Percentiles rank a stretch among this genome's conserved stretches.
Conservation (phyloP, 768 basidiomycete genomes). For the Tricholoma sp. region DNA sequence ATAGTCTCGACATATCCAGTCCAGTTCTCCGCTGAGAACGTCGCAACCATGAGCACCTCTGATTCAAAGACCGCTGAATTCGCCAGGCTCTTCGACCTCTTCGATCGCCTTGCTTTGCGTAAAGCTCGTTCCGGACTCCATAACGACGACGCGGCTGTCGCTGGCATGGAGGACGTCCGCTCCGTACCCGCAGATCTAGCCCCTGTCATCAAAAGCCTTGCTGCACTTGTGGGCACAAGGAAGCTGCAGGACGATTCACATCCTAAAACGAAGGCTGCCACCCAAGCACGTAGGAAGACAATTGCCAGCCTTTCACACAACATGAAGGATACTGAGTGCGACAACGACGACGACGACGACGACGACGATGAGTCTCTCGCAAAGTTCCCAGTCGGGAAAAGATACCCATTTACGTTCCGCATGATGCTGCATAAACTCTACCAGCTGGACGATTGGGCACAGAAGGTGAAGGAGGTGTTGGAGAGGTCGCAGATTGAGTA, state of each 20-base stretch:
- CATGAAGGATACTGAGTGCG: neutral
- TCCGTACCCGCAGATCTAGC: conserved; percentile 32
- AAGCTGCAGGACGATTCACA: neutral
- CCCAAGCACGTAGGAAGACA: conserved; percentile 22
- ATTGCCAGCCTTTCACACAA: conserved; percentile 15
- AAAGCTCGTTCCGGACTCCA: conserved; percentile 28
- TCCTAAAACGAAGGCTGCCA: neutral
- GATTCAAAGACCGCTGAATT: conserved; percentile 46
- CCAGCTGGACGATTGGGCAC: conserved; percentile 52
- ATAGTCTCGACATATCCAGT: too few relatives aligned
- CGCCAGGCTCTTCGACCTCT: conserved; percentile 47
- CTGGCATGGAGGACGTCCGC: conserved; percentile 14
- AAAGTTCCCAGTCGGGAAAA: conserved; percentile 40
- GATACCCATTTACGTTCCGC: conserved; percentile 59
- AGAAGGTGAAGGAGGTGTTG: conserved; percentile 48
- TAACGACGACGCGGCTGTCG: conserved; percentile 21
- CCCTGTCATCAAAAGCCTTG: conserved; percentile 30
- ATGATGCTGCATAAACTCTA: conserved; percentile 66
- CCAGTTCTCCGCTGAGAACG: neutral
- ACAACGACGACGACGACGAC: conserved; percentile 15
- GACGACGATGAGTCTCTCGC: conserved; percentile 26
- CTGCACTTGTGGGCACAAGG: conserved; percentile 18
- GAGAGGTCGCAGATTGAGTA: conserved; percentile 50
- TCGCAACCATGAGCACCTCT: conserved; percentile 14
- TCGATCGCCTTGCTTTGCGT: conserved; percentile 47